Percentiles rank a stretch among this genome's conserved stretches.
Evolutionary conservation across 768 basidiomycete genomes (phyloP).

Genomic region (Pleurotus pulmonarius): DNA sequence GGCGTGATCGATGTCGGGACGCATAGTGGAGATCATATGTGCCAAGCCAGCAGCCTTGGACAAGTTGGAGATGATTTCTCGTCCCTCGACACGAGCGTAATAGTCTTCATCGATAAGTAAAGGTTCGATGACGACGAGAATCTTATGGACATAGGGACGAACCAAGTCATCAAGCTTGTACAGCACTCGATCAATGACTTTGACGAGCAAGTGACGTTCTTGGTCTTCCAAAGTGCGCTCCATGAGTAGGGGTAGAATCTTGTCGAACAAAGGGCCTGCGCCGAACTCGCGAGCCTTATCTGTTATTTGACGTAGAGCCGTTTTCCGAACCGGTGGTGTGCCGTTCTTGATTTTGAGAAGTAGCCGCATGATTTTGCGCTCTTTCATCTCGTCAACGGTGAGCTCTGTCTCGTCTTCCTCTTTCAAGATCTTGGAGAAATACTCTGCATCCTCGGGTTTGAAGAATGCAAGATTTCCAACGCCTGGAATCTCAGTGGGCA

Average conservation of each 20-base stretch:
- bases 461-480: slow-evolving; percentile 97
- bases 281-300: slow-evolving; percentile 99
- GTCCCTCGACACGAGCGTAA: slow-evolving; percentile 94
- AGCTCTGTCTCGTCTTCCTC: slow-evolving; percentile 94
- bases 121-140: slow-evolving; percentile 98
- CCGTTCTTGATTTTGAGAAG: slow-evolving; percentile 99
- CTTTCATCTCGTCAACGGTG: slow-evolving; percentile 97
- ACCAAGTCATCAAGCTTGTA: slow-evolving; percentile 99
- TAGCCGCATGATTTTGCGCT: slow-evolving; percentile 98
- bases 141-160: slow-evolving; percentile 98
- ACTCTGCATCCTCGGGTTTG: slow-evolving; percentile 97
- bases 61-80: slow-evolving; percentile 98
- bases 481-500: slow-evolving; percentile 97
- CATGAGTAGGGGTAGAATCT: slow-evolving; percentile 97
- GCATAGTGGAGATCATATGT: slow-evolving; percentile 99
- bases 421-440: slow-evolving; percentile 93
- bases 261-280: slow-evolving; percentile 97
- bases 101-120: slow-evolving; percentile 98
- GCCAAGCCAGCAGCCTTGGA: slow-evolving; percentile 98
- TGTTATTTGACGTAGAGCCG: slow-evolving; percentile 95
- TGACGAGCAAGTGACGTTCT: slow-evolving; percentile 95
- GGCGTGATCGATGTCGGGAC: slow-evolving; percentile 98
- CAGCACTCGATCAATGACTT: slow-evolving; percentile 97
- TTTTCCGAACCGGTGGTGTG: slow-evolving; percentile 96
- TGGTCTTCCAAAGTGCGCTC: slow-evolving; percentile 97